Evolutionary conservation across 139 green algal genomes (phyloP), one percentile per base, ranked within the genome.

Genomic region (Chlorella vulgaris): DNA sequence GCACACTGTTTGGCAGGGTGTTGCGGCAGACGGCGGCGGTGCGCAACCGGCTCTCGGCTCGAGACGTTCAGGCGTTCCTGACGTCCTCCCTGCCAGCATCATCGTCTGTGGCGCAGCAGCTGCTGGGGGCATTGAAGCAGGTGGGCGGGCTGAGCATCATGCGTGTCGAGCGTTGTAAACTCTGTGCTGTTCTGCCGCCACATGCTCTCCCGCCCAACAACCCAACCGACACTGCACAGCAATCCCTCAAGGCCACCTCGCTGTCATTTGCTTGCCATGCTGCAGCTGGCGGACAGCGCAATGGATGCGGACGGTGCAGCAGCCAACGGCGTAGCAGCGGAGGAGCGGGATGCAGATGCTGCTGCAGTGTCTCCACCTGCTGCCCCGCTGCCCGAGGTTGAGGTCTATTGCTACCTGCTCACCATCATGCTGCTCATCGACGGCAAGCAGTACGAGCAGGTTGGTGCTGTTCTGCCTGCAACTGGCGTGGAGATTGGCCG

Each of bases 401-500:
- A 99, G 88, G 80, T 92, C 36, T 98, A 96, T 63, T 80, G 83
- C 3, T 95, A 93, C 80, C 86, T 99, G 43, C 82, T 98, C 6
- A 86, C 90, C 28, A 77, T 97, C 29, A 87, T 96, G 63, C 89
- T 90, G 69, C 83, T 98, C 36, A 67, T 95, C 29, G 94, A 98
- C 87, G 58, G 80, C 26, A 93, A 97, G 86, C 68, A 89, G 33
- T 93, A 79, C 19, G 62, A 89, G 62, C 74, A 92, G 93, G 94
- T 95, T 61, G 3, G 47, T 26, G 42, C 22, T 15, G 51, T 24
- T 6, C 18, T 6, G 15, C 28, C 4, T 2, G 2, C 31, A 2
- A 1, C 21, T 53, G 65, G 15, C 2, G 2, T 7, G 7, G 63
- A 42, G 38, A 3, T n/a, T n/a, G n/a, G n/a, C n/a, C n/a, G n/a